Base-by-base conservation (phyloP, 495 filamentous ascomycete genomes). In the Aspergillus bertholletiae region DNA sequence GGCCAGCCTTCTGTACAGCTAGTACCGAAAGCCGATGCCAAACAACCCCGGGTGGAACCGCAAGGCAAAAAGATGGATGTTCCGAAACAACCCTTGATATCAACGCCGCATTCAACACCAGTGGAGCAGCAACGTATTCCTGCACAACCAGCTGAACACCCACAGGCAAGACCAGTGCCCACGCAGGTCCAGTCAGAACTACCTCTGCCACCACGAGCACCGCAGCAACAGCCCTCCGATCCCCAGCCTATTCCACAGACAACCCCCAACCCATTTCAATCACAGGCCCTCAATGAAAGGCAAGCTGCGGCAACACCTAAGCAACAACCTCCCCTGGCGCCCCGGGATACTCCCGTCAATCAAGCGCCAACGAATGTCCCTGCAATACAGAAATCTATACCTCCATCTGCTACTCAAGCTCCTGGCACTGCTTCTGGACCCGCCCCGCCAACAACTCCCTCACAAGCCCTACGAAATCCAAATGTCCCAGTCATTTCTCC, bases 231-330 rank as follows among this genome's bases (percentile, higher is more conserved):
- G 18, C 17, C 41, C 46, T 24, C 49, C 12, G 56, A 55, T 45
- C 54, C 54, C 26, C 51, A 54, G 34, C 56, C 50, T 23, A 53
- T 8, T 49, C 49, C 49, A 22, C 66, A 65, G 56, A 65, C 62
- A 6, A 48, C 62, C 21, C 53, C 71, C 21, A 73, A 65, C 18
- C 66, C 63, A 55, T 56, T 60, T 7, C 65, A 69, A 35, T 61
- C 65, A 21, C 56, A 60, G 24, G 60, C 60, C 5, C 62, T 58
- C 43, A 77, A 75, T 46, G 72, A 54, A 53, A 74, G 75, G n/a
- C 67, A n/a, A n/a, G n/a, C 70, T 13, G 70, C 74, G 6, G 20
- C 52, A 18, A 40, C 53, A 13, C 49, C 62, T 40, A 77, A 71
- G n/a, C n/a, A n/a, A 32, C 71, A 73, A 21, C 60, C 74, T 7